Evolutionary conservation across 2,329 filamentous ascomycete genomes (phyloP).

Genomic region (Talaromyces sp.): DNA sequence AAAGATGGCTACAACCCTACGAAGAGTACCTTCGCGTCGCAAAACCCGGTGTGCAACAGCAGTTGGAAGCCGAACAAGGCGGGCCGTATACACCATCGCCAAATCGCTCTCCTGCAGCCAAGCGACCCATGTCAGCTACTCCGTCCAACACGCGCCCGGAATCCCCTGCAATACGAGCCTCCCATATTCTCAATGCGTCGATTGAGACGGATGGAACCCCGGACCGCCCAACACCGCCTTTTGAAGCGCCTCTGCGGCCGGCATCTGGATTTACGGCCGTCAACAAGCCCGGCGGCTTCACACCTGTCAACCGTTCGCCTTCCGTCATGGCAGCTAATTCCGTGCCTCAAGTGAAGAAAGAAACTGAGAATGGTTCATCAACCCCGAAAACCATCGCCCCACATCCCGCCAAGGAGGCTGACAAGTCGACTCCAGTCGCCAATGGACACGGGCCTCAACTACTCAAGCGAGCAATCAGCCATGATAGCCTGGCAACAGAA

Average conservation of each 20-base stretch:
- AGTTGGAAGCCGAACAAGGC: slow-evolving; percentile 87
- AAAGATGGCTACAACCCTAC: slow-evolving; percentile 93
- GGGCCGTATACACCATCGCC: slow-evolving; percentile 81
- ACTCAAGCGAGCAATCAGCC: slow-evolving; percentile 72
- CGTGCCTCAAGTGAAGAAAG: slow-evolving; percentile 42
- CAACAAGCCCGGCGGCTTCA: slow-evolving; percentile 55
- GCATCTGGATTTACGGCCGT: slow-evolving; percentile 64
- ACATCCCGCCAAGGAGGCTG: slow-evolving; percentile 30
- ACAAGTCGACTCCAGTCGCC: slow-evolving; percentile 38
- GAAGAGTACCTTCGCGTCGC: slow-evolving; percentile 88
- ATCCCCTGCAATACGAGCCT: slow-evolving; percentile 60
- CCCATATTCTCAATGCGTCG: slow-evolving; percentile 51
- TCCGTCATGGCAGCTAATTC: slow-evolving; percentile 39
- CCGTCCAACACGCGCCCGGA: slow-evolving; percentile 50
- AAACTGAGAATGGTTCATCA: slow-evolving; percentile 51
- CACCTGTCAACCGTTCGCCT: slow-evolving; percentile 51
- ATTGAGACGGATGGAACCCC: slow-evolving; percentile 31
- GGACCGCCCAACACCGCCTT: slow-evolving; percentile 28
- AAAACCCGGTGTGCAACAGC: slow-evolving; percentile 94
- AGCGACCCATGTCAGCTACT: slow-evolving; percentile 34
- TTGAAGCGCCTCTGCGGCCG: slow-evolving; percentile 33
- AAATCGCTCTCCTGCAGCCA: slow-evolving; percentile 65
- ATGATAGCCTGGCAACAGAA: slow-evolving; percentile 40
- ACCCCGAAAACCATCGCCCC: slow-evolving; percentile 60
- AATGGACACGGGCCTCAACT: slow-evolving; percentile 51